Percentiles rank a stretch among this genome's conserved stretches.
These are phyloP conservation scores for Silene conica DNA, from an alignment of 148 eudicot species.

Conservation along the genomic window DNA sequence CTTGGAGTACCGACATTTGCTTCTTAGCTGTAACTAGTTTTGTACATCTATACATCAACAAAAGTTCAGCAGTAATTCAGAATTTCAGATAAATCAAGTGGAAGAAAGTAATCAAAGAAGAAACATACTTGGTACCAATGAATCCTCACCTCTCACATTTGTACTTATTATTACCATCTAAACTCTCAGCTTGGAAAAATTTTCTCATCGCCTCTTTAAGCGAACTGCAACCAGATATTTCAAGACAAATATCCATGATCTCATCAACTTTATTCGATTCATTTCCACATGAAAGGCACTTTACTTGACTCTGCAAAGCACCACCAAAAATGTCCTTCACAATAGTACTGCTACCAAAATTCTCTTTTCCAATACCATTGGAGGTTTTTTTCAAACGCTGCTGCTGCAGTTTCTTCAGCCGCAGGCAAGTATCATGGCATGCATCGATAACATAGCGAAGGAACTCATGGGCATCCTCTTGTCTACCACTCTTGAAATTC, in stretches of 20 bases:
- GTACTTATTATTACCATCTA: slow-evolving; percentile 96
- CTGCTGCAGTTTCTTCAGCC: slow-evolving; percentile 73
- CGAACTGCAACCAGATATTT: slow-evolving; percentile 61
- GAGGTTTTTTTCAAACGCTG: slow-evolving; percentile 36
- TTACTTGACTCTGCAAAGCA: slow-evolving; percentile 89
- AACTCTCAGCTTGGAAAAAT: slow-evolving; percentile 82
- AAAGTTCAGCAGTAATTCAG: slow-evolving; percentile 21
- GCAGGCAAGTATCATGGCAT: slow-evolving; percentile 82
- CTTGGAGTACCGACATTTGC: slow-evolving; percentile 92
- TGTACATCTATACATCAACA: slow-evolving; percentile 64
- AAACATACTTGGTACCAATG: background rate
- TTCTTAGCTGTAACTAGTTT: slow-evolving; percentile 84
- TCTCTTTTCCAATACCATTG: slow-evolving; percentile 47
- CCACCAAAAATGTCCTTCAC: slow-evolving; percentile 97
- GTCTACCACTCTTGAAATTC: slow-evolving; percentile 72
- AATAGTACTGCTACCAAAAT: slow-evolving; percentile 33
- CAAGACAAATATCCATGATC: slow-evolving; percentile 97
- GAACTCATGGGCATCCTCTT: slow-evolving; percentile 99
- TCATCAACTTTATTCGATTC: slow-evolving; percentile 97
- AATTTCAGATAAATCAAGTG: background rate
- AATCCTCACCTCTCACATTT: slow-evolving; percentile 76
- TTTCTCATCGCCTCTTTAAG: slow-evolving; percentile 74
- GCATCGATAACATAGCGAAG: slow-evolving; percentile 92
- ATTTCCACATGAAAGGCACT: slow-evolving; percentile 78
- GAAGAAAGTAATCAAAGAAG: background rate